phyloP scores from a whole-genome alignment of 495 filamentous ascomycete genomes.

The Hypoxylon fragiforme region DNA sequence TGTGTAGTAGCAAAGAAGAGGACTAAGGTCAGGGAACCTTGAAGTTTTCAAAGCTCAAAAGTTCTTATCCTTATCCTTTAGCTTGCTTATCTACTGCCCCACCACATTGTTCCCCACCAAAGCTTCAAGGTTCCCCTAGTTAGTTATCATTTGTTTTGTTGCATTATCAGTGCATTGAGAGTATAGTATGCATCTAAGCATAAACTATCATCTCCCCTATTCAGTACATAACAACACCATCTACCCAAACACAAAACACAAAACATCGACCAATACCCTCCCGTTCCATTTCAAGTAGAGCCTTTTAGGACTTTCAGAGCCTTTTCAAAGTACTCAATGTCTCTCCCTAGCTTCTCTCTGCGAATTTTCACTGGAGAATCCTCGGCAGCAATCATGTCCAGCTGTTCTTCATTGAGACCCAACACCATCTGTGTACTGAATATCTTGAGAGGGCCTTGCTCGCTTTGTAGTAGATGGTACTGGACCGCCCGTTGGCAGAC shows the following conservation, averaged over 20 bases:
- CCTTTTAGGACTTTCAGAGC: conserved; percentile 35
- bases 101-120: neutral
- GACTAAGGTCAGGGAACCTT: neutral
- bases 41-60: neutral
- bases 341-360: conserved; percentile 34
- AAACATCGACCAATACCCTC: neutral
- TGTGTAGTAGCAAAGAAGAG: neutral
- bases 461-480: conserved; percentile 38
- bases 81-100: neutral
- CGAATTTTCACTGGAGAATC: conserved; percentile 27
- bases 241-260: no score
- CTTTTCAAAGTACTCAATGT: conserved; percentile 32
- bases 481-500: conserved; percentile 48
- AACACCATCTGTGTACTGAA: conserved; percentile 26
- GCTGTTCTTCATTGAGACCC: conserved; percentile 28
- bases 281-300: conserved; percentile 7
- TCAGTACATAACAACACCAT: no score
- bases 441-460: conserved; percentile 26
- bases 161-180: no score
- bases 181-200: no score
- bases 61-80: no score
- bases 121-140: neutral
- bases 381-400: conserved; percentile 34
- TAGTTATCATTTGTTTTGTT: no score
- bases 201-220: no score